phyloP scores from a whole-genome alignment of 1,284 basidiomycete genomes.

The Xanthoconium separans region DNA sequence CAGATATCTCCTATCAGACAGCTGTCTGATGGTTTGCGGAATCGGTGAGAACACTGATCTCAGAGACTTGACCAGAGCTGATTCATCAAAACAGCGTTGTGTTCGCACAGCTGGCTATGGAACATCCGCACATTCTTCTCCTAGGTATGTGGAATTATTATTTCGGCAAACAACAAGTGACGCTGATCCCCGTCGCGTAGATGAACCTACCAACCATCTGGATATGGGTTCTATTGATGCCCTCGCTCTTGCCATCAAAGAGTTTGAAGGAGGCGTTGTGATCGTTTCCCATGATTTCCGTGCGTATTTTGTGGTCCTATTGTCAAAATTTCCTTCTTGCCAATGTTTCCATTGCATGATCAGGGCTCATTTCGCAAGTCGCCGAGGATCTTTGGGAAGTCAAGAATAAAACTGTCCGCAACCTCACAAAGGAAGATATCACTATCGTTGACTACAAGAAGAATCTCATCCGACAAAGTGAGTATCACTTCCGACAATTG shows the following conservation, averaged over 20 bases:
- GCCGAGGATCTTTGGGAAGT: constrained; percentile 99
- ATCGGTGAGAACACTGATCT: constrained; percentile 55
- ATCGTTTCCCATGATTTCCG: constrained; percentile 98
- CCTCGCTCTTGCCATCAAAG: constrained; percentile 91
- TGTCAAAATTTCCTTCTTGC: constrained; percentile 9
- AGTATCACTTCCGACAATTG: constrained; percentile 29
- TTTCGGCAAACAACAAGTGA: constrained; percentile 9
- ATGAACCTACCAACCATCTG: constrained; percentile 92
- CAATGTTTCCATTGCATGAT: constrained; percentile 10
- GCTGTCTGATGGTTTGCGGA: constrained; percentile 94
- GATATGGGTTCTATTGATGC: constrained; percentile 97
- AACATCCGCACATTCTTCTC: constrained; percentile 88
- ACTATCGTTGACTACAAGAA: constrained; percentile 91
- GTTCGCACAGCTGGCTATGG: constrained; percentile 91
- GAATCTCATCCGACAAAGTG: constrained; percentile 69
- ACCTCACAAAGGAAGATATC: constrained; percentile 88
- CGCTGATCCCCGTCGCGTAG: constrained; percentile 32
- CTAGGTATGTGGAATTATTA: constrained; percentile 51
- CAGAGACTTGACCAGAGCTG: constrained; percentile 6
- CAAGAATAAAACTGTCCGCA: constrained; percentile 90
- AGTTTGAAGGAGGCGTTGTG: constrained; percentile 96
- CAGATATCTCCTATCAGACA: constrained; percentile 93
- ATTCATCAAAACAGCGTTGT: constrained; percentile 62
- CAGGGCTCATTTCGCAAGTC: constrained; percentile 90
- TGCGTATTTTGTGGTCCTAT: constrained; percentile 36